Conservation (phyloP, 495 filamentous ascomycete species). For the Penicillium herquei region DNA sequence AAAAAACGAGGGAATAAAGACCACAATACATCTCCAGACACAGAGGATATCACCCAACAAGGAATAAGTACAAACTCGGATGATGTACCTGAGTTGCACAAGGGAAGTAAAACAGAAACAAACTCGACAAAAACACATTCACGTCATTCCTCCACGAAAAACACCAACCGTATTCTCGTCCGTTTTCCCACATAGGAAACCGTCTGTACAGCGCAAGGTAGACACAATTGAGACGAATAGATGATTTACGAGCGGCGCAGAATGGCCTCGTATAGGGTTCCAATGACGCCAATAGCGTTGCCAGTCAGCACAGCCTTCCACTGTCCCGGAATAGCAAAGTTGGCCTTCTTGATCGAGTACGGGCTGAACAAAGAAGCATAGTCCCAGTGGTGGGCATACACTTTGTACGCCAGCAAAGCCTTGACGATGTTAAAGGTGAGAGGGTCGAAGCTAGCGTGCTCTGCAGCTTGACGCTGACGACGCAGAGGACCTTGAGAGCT, state of each 20-base stretch:
- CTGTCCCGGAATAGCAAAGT: slow-evolving; percentile 66
- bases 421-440: slow-evolving; percentile 86
- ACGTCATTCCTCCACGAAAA: background rate
- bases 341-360: slow-evolving; percentile 58
- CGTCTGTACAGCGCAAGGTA: slow-evolving; percentile 19
- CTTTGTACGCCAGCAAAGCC: slow-evolving; percentile 72
- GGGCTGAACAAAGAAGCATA: slow-evolving; percentile 62
- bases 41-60: slow-evolving; percentile 27
- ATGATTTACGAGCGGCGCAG: slow-evolving; percentile 60
- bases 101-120: background rate
- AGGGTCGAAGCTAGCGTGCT: slow-evolving; percentile 67
- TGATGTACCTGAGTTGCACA: background rate
- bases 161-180: background rate
- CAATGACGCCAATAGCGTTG: slow-evolving; percentile 64
- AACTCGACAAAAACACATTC: background rate
- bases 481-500: slow-evolving; percentile 22
- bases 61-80: background rate
- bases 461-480: slow-evolving; percentile 23
- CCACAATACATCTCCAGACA: slow-evolving; percentile 11
- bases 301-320: slow-evolving; percentile 70
- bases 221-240: slow-evolving; percentile 8
- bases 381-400: slow-evolving; percentile 69
- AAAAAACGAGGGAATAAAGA: slow-evolving; percentile 7
- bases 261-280: slow-evolving; percentile 80
- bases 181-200: slow-evolving; percentile 9